A percentile compares a stretch with the other conserved stretches of the same genome.
phyloP scores from a whole-genome alignment of 345 rosid species.

The Eucalyptus cladocalyx region DNA sequence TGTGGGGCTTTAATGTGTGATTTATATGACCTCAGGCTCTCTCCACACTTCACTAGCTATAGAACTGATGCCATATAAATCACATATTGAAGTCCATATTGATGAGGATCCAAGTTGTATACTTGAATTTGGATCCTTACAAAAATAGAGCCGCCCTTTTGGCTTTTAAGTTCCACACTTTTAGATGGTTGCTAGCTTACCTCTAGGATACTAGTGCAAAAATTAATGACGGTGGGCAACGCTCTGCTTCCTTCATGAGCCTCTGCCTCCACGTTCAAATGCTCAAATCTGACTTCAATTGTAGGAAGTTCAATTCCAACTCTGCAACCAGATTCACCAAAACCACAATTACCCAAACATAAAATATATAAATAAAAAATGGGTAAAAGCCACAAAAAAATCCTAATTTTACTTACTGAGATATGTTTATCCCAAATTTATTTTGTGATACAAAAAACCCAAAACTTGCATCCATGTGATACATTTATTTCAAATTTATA shows the following conservation, averaged over 20 bases:
- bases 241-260: slow-evolving; percentile 57
- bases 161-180: background rate
- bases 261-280: slow-evolving; percentile 44
- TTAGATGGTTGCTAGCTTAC: slow-evolving; percentile 10
- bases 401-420: no score
- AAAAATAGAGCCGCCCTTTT: background rate
- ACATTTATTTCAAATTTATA: no score
- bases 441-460: no score
- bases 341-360: background rate
- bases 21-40: background rate
- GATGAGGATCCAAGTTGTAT: background rate
- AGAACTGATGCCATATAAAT: background rate
- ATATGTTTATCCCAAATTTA: no score
- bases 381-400: no score
- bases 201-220: slow-evolving; percentile 30
- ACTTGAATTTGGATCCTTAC: background rate
- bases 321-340: slow-evolving; percentile 3
- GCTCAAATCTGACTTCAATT: slow-evolving; percentile 41
- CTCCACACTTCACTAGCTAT: background rate
- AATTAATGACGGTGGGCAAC: slow-evolving; percentile 52
- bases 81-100: background rate
- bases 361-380: background rate
- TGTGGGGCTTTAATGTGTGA: background rate
- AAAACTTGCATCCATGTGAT: no score
- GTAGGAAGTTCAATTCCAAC: slow-evolving; percentile 45